Evolutionary conservation across 352 stramenopile genomes (phyloP).

Genomic region (Phytopythium sindhum): DNA sequence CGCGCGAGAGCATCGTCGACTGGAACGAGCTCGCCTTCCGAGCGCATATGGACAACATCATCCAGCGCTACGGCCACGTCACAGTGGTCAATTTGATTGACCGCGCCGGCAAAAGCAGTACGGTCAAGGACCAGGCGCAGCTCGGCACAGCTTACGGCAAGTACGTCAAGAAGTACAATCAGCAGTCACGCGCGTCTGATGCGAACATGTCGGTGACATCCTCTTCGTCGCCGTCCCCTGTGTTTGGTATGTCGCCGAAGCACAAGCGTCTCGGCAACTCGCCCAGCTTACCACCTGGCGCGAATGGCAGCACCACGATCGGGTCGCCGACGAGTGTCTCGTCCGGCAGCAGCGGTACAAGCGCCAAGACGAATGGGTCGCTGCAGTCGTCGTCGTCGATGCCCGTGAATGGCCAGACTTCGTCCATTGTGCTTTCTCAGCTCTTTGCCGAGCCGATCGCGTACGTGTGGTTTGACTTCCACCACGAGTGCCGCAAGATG

Average conservation of each 20-base stretch:
- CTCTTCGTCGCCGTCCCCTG: conserved; percentile 5
- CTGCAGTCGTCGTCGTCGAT: conserved; percentile 25
- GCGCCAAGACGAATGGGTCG: background rate
- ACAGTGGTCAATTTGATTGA: conserved; percentile 94
- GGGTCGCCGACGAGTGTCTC: conserved; percentile 31
- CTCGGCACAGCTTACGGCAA: conserved; percentile 86
- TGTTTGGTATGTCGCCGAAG: conserved; percentile 36
- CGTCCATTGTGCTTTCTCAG: conserved; percentile 24
- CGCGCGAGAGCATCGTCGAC: conserved; percentile 57
- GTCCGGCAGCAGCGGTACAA: conserved; percentile 25
- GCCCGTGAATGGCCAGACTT: conserved; percentile 11
- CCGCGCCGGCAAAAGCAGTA: conserved; percentile 63
- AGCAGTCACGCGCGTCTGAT: conserved; percentile 59
- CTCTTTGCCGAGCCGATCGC: conserved; percentile 57
- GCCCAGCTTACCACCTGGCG: conserved; percentile 7
- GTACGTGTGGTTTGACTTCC: conserved; percentile 98
- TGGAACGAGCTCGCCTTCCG: conserved; percentile 73
- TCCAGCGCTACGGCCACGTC: conserved; percentile 66
- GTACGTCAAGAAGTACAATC: conserved; percentile 87
- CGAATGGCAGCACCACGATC: conserved; percentile 19
- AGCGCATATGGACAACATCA: conserved; percentile 67
- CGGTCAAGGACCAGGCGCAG: conserved; percentile 84
- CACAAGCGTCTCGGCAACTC: conserved; percentile 27
- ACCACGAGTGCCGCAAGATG: conserved; percentile 94
- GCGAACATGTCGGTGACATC: conserved; percentile 19